These are phyloP conservation scores for Heracleum sosnowskyi DNA, from an alignment of 129 eudicot genomes.

Conservation along the genomic window DNA sequence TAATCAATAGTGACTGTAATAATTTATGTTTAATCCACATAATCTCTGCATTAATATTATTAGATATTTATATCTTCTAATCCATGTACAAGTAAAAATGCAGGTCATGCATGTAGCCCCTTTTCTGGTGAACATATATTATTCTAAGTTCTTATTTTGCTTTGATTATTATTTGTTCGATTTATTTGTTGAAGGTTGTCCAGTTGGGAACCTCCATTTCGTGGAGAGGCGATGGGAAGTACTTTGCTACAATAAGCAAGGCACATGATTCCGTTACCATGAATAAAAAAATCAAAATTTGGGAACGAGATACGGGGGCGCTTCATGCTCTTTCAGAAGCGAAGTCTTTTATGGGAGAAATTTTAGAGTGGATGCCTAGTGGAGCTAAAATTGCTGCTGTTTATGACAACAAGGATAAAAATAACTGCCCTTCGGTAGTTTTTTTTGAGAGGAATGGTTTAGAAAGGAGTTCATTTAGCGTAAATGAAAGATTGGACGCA, in stretches of 20 bases:
- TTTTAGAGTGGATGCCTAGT: conserved; percentile 81
- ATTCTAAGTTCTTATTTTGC: neutral
- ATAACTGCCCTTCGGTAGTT: conserved; percentile 42
- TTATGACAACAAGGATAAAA: conserved; percentile 42
- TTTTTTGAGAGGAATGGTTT: conserved; percentile 82
- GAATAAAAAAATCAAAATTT: conserved; percentile 64
- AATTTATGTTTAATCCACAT: neutral
- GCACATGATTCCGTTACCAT: conserved; percentile 28
- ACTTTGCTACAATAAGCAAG: conserved; percentile 64
- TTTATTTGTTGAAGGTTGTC: conserved; percentile 39
- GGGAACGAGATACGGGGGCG: conserved; percentile 93
- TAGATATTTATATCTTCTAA: neutral
- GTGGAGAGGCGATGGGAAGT: conserved; percentile 96
- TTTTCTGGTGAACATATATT: neutral
- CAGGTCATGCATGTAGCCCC: neutral
- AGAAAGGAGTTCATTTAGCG: conserved; percentile 78
- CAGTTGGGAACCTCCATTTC: conserved; percentile 43
- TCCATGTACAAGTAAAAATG: neutral
- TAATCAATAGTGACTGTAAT: neutral
- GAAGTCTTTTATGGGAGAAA: conserved; percentile 51
- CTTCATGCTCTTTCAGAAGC: conserved; percentile 75
- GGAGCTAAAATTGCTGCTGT: conserved; percentile 89
- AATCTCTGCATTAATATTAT: neutral
- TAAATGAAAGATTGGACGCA: conserved; percentile 33
- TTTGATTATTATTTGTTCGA: conserved; percentile 1